Evolutionary conservation across 805 yeast genomes (phyloP).

Genomic region (Suhomyces sp.): DNA sequence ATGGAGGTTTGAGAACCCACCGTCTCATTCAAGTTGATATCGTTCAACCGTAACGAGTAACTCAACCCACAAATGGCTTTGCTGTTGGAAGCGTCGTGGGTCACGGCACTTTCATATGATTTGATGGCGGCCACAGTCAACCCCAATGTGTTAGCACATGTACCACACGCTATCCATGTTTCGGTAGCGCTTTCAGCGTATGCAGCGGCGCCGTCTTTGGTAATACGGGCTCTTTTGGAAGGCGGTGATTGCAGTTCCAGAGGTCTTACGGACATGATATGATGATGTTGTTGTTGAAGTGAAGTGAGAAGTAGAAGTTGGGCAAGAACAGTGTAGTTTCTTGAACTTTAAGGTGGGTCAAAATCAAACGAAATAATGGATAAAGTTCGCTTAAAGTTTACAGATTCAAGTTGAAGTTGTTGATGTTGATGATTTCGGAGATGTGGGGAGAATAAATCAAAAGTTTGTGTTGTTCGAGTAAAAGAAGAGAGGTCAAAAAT

Average conservation of each 20-base stretch:
- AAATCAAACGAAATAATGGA: too few species aligned
- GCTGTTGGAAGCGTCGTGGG: conserved; percentile 39
- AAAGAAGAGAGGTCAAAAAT: too few species aligned
- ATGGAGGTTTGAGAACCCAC: conserved; percentile 42
- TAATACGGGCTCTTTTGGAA: conserved; percentile 8
- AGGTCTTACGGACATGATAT: conserved; percentile 14
- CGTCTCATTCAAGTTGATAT: conserved; percentile 36
- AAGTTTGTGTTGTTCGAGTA: too few species aligned
- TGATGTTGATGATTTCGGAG: too few species aligned
- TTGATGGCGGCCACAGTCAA: conserved; percentile 39
- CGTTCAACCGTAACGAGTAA: conserved; percentile 40
- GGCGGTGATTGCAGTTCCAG: conserved; percentile 10
- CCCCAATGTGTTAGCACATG: conserved; percentile 45
- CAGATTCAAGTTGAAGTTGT: too few species aligned
- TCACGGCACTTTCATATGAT: conserved; percentile 44
- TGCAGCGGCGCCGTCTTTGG: conserved; percentile 8
- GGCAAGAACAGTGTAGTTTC: too few species aligned
- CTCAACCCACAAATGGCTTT: conserved; percentile 45
- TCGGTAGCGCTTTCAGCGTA: conserved; percentile 31
- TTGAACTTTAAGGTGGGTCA: too few species aligned
- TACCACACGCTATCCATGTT: conserved; percentile 49
- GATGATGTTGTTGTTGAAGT: too few species aligned
- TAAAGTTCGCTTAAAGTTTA: too few species aligned
- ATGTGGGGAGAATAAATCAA: too few species aligned
- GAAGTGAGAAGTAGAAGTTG: too few species aligned